Evolutionary conservation across 1,284 basidiomycete genomes (phyloP).

Genomic region (Rhodotorula sp.): DNA sequence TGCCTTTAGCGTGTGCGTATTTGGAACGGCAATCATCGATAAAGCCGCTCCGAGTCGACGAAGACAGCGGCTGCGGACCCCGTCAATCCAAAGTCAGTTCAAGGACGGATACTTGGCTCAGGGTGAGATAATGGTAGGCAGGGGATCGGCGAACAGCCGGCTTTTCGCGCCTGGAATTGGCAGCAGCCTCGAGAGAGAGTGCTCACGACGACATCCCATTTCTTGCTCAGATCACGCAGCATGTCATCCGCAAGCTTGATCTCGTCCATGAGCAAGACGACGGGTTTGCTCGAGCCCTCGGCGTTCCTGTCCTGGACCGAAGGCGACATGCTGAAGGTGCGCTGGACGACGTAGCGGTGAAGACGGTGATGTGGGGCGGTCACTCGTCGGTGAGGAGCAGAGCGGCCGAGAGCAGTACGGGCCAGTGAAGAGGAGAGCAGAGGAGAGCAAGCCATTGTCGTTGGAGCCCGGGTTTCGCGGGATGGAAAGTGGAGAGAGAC

Average conservation of each 20-base stretch:
- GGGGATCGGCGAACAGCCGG: too few relatives aligned
- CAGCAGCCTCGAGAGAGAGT: neutral
- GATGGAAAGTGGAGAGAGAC: too few relatives aligned
- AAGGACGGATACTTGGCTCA: too few relatives aligned
- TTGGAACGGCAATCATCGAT: slow-evolving; percentile 66
- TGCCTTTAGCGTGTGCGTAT: slow-evolving; percentile 70
- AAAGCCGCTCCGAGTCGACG: slow-evolving; percentile 63
- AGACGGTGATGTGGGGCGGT: too few relatives aligned
- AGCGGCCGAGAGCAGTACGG: neutral
- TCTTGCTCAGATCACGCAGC: slow-evolving; percentile 61
- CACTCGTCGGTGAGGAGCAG: too few relatives aligned
- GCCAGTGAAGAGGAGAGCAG: neutral
- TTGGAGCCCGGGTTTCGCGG: too few relatives aligned
- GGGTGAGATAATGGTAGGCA: too few relatives aligned
- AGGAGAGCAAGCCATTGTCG: neutral
- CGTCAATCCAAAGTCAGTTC: slow-evolving; percentile 1
- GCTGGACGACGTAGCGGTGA: neutral
- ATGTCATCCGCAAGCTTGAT: slow-evolving; percentile 14
- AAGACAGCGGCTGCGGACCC: slow-evolving; percentile 58
- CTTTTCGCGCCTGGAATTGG: too few relatives aligned
- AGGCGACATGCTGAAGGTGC: neutral
- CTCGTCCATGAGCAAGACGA: slow-evolving; percentile 14
- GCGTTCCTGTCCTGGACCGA: neutral
- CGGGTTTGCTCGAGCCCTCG: neutral
- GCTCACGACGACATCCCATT: slow-evolving; percentile 71